Evolutionary conservation across 345 rosid species (phyloP), one percentile per base, ranked within the genome.

Genomic region (Ailanthus altissimus): DNA sequence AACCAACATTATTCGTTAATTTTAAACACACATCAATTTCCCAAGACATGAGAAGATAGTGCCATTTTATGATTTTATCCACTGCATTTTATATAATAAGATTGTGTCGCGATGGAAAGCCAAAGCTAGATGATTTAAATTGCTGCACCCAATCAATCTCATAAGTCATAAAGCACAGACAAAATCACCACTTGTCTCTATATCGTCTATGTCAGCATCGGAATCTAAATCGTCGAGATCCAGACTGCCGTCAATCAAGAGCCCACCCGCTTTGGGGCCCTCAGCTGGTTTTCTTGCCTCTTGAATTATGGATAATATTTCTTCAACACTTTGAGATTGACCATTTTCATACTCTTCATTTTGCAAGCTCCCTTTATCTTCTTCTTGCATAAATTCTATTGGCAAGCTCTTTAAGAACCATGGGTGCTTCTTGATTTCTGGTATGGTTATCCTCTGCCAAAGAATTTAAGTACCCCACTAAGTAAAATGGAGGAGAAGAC

Each of bases 131-230:
- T 56, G 59, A 56, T 20, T 56, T n/a, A 28, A 60, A 18, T 26
- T 32, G 65, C n/a, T n/a, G 65, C 65, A 28, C 65, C n/a, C 18
- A 32, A 32, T 32, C 38, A 32, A 32, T 32, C 38, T 32, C 2
- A 32, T 32, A n/a, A 5, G 28, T 88, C 83, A 90, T 49, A 94
- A 62, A 15, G 91, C 91, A 81, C 92, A 94, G 28, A 94, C 97
- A 80, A 94, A 94, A 74, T 94, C 98, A 14, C 93, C 98, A 25
- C 90, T 88, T 36, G 84, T 81, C 74, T 89, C 97, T 0, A 80
- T 70, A 49, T 88, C 90, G 66, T 91, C 95, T 4, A 85, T 73
- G 25, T 91, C 93, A 6, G 81, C 93, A 85, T 90, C 95, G 20
- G 78, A 67, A 74, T 90, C 93, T 47, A 90, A 78, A 76, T 89